phyloP scores from a whole-genome alignment of 768 basidiomycete genomes.

The Trametes gibbosa region DNA sequence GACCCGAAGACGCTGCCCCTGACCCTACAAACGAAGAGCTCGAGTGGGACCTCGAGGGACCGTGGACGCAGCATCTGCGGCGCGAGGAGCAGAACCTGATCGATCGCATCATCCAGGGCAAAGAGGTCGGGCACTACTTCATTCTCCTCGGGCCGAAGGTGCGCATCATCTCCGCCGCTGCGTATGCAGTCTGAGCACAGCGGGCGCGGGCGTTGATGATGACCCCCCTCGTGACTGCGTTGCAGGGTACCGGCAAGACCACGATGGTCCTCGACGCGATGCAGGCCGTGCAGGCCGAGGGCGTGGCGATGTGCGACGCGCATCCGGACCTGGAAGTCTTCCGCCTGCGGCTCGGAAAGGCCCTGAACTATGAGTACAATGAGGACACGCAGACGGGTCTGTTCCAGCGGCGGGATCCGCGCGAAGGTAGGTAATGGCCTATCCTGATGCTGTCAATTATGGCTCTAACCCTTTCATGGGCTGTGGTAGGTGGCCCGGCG shows the following conservation, averaged over 20 bases:
- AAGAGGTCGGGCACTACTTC: conserved; percentile 70
- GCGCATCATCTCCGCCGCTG: conserved; percentile 1
- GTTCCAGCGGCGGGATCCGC: conserved; percentile 79
- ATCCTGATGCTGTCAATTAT: neutral
- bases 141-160: conserved; percentile 79
- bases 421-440: conserved; percentile 51
- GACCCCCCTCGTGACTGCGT: conserved; percentile 6
- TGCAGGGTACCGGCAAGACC: conserved; percentile 75
- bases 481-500: conserved; percentile 58
- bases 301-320: conserved; percentile 76
- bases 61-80: conserved; percentile 60
- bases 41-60: conserved; percentile 36
- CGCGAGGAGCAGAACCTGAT: conserved; percentile 74
- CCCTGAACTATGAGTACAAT: conserved; percentile 82
- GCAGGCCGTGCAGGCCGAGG: conserved; percentile 65
- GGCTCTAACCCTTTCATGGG: conserved; percentile 1
- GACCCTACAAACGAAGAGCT: conserved; percentile 11
- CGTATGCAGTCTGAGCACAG: too few species aligned
- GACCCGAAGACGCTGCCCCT: conserved; percentile 29
- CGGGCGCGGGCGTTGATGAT: conserved; percentile 2
- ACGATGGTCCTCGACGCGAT: conserved; percentile 85
- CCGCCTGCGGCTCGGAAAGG: conserved; percentile 79
- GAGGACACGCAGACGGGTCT: conserved; percentile 79
- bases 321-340: conserved; percentile 89
- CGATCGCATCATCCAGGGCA: conserved; percentile 75